phyloP scores from a whole-genome alignment of 129 eudicot genomes.

The Gnaphalium uliginosum region DNA sequence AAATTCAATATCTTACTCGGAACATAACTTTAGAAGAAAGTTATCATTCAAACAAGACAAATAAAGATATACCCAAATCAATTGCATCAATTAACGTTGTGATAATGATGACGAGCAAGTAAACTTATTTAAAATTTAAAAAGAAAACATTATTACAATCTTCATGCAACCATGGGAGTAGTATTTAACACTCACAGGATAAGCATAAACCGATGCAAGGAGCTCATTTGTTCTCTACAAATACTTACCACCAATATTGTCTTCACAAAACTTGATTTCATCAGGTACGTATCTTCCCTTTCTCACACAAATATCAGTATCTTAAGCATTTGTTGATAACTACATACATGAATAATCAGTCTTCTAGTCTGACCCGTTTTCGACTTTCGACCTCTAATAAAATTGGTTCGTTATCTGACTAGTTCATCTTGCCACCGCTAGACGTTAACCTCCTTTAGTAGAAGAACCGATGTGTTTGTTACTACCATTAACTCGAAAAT shows the following conservation, averaged over 20 bases:
- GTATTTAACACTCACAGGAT: no score
- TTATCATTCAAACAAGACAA: neutral
- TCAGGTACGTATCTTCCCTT: neutral
- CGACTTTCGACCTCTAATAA: neutral
- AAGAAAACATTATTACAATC: neutral
- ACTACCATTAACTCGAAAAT: constrained; percentile 11
- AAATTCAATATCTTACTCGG: neutral
- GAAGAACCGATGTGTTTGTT: constrained; percentile 20
- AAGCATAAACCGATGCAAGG: neutral
- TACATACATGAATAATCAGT: no score
- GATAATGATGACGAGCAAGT: neutral
- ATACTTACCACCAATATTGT: neutral
- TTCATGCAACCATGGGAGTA: no score
- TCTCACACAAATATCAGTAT: no score
- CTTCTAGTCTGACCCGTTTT: neutral
- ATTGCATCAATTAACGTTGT: neutral
- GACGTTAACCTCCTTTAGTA: constrained; percentile 8
- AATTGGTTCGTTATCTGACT: neutral
- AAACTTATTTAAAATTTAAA: neutral
- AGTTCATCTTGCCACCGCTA: no score
- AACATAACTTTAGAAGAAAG: neutral
- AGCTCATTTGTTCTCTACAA: neutral
- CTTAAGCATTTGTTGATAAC: no score
- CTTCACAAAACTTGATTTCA: neutral
- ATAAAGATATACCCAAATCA: neutral